phyloP scores from a whole-genome alignment of 2,329 filamentous ascomycete species.

The Emergomyces orientalis region DNA sequence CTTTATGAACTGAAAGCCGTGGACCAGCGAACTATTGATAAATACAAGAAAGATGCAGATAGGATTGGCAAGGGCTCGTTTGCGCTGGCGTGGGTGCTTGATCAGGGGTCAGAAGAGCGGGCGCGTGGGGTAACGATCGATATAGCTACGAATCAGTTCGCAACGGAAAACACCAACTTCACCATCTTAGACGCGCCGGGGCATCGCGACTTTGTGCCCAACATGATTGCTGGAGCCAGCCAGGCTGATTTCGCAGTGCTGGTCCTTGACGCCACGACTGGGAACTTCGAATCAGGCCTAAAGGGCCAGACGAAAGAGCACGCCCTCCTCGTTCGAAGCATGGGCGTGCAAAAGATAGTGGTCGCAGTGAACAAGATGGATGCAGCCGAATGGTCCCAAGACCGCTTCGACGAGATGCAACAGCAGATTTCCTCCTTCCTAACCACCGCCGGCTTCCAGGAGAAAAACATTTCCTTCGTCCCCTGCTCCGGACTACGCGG shows the following conservation, averaged over 20 bases:
- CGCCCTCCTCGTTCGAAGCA: constrained; percentile 75
- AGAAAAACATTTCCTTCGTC: constrained; percentile 74
- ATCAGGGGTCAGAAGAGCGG: constrained; percentile 82
- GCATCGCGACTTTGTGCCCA: constrained; percentile 91
- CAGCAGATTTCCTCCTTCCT: constrained; percentile 78
- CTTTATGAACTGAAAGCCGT: constrained; percentile 81
- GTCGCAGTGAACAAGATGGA: constrained; percentile 96
- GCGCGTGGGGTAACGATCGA: constrained; percentile 90
- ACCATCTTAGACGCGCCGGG: constrained; percentile 94
- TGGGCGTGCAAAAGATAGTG: constrained; percentile 79
- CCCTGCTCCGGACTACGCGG: constrained; percentile 84
- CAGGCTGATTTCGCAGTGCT: constrained; percentile 94
- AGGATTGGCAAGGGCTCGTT: constrained; percentile 92
- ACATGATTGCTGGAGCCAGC: constrained; percentile 95
- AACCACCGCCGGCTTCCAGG: constrained; percentile 67
- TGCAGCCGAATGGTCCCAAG: constrained; percentile 69
- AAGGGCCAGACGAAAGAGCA: constrained; percentile 94
- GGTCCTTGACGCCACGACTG: constrained; percentile 82
- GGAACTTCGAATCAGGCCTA: constrained; percentile 86
- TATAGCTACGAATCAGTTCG: constrained; percentile 89
- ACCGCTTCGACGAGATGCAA: constrained; percentile 74
- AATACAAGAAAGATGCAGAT: constrained; percentile 78
- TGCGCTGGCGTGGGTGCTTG: constrained; percentile 92
- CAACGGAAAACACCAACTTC: constrained; percentile 76
- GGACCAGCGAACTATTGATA: constrained; percentile 78